Conservation (phyloP, 495 filamentous ascomycete species). For the Terfezia boudieri region DNA sequence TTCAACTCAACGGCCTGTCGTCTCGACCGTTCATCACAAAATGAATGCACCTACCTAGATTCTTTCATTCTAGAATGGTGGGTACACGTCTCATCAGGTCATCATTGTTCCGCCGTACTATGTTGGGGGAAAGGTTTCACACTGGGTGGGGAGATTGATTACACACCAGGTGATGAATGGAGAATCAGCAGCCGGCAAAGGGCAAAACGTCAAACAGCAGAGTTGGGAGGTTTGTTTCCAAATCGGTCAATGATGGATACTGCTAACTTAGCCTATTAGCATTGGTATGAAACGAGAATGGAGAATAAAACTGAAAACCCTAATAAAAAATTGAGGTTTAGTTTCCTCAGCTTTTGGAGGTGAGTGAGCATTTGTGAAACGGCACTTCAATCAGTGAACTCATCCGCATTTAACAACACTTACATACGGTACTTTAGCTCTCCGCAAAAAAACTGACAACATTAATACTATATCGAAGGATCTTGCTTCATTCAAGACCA, state of each 20-base stretch:
- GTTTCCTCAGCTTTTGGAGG: neutral
- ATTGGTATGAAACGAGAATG: neutral
- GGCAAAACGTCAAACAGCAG: neutral
- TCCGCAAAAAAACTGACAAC: neutral
- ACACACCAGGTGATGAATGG: too few species aligned
- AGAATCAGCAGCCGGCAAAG: neutral
- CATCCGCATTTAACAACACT: neutral
- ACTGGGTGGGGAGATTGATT: too few species aligned
- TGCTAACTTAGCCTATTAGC: constrained; percentile 6
- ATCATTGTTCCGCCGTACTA: too few species aligned
- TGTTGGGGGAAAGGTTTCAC: too few species aligned
- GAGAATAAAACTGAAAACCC: constrained; percentile 1
- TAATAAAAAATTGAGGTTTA: neutral
- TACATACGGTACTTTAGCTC: constrained; percentile 1
- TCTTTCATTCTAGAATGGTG: too few species aligned
- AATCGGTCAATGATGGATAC: constrained; percentile 1
- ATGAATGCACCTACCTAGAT: too few species aligned
- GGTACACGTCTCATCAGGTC: too few species aligned
- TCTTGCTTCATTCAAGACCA: constrained; percentile 1
- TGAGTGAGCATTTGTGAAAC: neutral
- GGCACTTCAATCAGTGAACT: neutral
- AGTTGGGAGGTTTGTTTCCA: constrained; percentile 2
- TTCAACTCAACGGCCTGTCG: too few species aligned
- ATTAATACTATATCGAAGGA: neutral
- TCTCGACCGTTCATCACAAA: too few species aligned